Evolutionary conservation across 2,329 filamentous ascomycete genomes (phyloP).

Genomic region (Pseudogymnoascus sp.): DNA sequence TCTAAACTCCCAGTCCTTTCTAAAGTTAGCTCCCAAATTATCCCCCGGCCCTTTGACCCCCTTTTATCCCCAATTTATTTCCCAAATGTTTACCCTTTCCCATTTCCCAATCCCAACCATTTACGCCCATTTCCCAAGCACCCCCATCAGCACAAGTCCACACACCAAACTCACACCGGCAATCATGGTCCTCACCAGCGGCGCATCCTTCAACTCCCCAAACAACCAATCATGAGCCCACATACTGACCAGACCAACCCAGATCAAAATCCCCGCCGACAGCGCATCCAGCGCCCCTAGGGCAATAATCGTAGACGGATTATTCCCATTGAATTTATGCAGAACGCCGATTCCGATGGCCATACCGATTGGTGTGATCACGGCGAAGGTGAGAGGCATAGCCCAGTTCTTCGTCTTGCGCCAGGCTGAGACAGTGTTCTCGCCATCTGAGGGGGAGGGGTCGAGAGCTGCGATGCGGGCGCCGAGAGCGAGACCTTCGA

Average conservation of each 20-base stretch:
- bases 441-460: neutral
- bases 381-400: slow-evolving; percentile 55
- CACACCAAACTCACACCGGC: slow-evolving; percentile 46
- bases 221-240: slow-evolving; percentile 67
- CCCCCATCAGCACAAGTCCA: slow-evolving; percentile 60
- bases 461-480: slow-evolving; percentile 52
- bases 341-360: slow-evolving; percentile 69
- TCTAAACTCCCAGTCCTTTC: no score
- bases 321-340: slow-evolving; percentile 63
- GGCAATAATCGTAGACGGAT: slow-evolving; percentile 57
- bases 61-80: no score
- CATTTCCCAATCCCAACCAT: neutral
- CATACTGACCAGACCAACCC: slow-evolving; percentile 75
- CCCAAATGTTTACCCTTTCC: no score
- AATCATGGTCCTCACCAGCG: slow-evolving; percentile 37
- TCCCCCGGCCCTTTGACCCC: no score
- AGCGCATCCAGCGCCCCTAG: slow-evolving; percentile 67
- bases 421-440: neutral
- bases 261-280: slow-evolving; percentile 67
- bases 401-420: slow-evolving; percentile 41
- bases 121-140: slow-evolving; percentile 68
- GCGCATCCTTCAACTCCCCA: slow-evolving; percentile 46
- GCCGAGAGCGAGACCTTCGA: slow-evolving; percentile 67
- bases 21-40: no score
- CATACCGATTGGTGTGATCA: slow-evolving; percentile 72